Base-by-base conservation (phyloP, 352 stramenopile genomes). In the Phytophthora meadii region DNA sequence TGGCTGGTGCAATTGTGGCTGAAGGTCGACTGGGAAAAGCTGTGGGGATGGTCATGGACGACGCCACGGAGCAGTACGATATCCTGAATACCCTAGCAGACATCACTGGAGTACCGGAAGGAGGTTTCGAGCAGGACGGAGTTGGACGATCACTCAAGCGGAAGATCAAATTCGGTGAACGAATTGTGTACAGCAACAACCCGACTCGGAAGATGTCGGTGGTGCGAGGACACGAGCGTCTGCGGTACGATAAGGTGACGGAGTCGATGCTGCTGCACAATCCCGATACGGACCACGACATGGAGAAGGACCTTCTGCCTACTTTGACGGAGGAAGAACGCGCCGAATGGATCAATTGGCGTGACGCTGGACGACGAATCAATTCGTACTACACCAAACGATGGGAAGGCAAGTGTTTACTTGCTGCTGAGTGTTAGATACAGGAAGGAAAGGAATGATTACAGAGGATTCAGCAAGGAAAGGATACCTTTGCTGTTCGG, bases 361-460 rank as follows among this genome's bases (percentile, higher is more conserved):
- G 74, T 14, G 53, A 64, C 10, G 61, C 25, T 2, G 73, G 78
- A 3, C 62, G 76, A 5, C 49, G 52, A 0, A 40, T 84, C 47
- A 83, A 79, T 40, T 8, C 65, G 40, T 84, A 87, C 58, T 87
- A 82, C 48, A 82, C 78, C 42, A 22, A 67, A 19, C 71, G 74
- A 2, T 81, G 70, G 71, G 65, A 81, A 22, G 54, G 57, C 3
- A 73, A 76, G 47, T 81, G 72, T 22, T 54, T 78, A 32, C 49
- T 70, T 11, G 30, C 52, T 22, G 50, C 64, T 28, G 44, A 61
- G 32, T 80, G 68, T 30, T 71, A 19, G 30, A 36, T 36, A 36
- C 8, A 36, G 30, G 30, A 36, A 36, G 30, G 30, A 36, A 36
- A 36, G 8, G 30, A 36, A 36, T 8, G 30, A 34, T 34, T 14